phyloP scores from a whole-genome alignment of 352 stramenopile genomes.

The Phytophthora melonis region DNA sequence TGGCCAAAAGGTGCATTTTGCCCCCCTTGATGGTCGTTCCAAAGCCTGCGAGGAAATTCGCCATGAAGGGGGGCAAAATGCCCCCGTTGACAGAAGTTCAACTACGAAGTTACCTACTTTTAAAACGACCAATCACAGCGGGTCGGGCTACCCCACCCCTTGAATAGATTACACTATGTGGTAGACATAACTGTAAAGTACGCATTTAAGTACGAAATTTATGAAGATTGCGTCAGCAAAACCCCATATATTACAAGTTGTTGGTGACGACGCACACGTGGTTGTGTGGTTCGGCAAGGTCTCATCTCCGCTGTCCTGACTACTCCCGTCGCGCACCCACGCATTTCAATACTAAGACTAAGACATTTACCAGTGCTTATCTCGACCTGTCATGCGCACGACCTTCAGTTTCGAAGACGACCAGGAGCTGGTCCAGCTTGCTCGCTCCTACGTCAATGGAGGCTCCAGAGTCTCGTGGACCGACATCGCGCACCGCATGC shows the following conservation, averaged over 20 bases:
- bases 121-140: too few species aligned
- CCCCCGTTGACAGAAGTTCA: too few species aligned
- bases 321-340: neutral
- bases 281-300: neutral
- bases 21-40: too few species aligned
- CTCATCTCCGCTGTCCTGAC: neutral
- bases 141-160: too few species aligned
- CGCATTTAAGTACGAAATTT: conserved; percentile 22
- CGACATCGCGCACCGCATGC: conserved; percentile 2
- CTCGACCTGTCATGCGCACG: neutral
- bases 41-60: too few species aligned
- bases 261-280: neutral
- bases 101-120: too few species aligned
- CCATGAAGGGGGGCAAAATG: too few species aligned
- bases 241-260: neutral
- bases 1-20: too few species aligned
- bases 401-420: too few species aligned
- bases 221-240: conserved; percentile 24
- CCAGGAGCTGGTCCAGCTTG: conserved; percentile 11
- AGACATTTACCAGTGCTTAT: neutral
- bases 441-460: neutral
- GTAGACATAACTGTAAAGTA: conserved; percentile 15
- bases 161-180: conserved; percentile 4
- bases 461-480: neutral
- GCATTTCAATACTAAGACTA: conserved; percentile 1